Conservation (phyloP, 2,329 filamentous ascomycete species). For the Cladosporium sp. region DNA sequence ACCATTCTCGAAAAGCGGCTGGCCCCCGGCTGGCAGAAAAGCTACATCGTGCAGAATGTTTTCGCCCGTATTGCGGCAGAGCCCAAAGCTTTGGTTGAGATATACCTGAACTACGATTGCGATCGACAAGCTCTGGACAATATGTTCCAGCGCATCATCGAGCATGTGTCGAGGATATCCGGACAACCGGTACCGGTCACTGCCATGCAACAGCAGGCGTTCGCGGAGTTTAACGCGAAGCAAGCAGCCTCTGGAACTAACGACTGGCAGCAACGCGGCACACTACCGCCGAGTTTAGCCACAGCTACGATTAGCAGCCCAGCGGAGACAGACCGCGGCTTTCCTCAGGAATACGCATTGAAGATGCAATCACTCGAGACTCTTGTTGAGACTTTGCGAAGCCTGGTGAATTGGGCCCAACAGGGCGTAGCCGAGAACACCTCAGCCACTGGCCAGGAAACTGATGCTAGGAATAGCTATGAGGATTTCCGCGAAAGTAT, state of each 20-base stretch:
- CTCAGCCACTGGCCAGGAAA: conserved; percentile 33
- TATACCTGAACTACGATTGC: conserved; percentile 98
- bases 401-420: conserved; percentile 87
- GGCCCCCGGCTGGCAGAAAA: conserved; percentile 84
- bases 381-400: conserved; percentile 81
- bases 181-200: conserved; percentile 74
- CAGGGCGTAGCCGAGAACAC: conserved; percentile 55
- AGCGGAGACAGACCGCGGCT: conserved; percentile 56
- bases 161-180: conserved; percentile 85
- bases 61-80: conserved; percentile 81
- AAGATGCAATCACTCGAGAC: conserved; percentile 88
- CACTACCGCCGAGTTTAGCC: conserved; percentile 80
- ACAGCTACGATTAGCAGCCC: conserved; percentile 63
- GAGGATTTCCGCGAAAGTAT: conserved; percentile 68
- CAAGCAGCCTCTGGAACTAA: conserved; percentile 31
- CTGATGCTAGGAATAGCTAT: conserved; percentile 48
- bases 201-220: conserved; percentile 75
- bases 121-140: conserved; percentile 90
- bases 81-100: conserved; percentile 83
- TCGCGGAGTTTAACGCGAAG: conserved; percentile 71
- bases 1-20: conserved; percentile 84
- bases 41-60: conserved; percentile 76
- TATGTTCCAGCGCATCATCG: conserved; percentile 91
- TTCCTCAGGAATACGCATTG: conserved; percentile 84
- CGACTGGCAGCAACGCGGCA: conserved; percentile 86